Base-by-base conservation (phyloP, 352 stramenopile species). In the Albugo laibachii region DNA sequence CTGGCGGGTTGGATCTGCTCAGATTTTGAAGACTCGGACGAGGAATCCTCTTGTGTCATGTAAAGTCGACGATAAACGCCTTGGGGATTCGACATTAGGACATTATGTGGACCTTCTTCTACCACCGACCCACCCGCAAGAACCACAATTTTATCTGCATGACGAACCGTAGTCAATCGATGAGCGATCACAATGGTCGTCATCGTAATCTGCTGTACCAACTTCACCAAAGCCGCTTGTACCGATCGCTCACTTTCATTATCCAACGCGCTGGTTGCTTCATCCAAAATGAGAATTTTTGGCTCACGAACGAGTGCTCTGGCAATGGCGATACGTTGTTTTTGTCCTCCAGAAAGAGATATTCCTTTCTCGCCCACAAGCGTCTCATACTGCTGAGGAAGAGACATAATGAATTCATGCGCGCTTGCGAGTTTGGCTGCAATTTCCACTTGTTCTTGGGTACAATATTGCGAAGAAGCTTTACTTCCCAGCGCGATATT, bases 401-500 rank as follows among this genome's bases (percentile, higher is more conserved):
- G 70, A 15, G 59, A 52, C 50, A 69, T 70, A 48, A 96, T 95
- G 53, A 72, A 72, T 1, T 49, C 55, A 47, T 73, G 63, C 2
- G 58, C 61, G 34, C 69, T 71, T 11, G 59, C 55, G 41, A 64
- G n/a, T 44, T 75, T 66, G 11, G 59, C 58, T 0, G 63, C 63
- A 64, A 42, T 89, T 85, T 47, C 84, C 11, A 94, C 64, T 52
- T 89, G 69, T 21, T 49, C 18, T 12, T 53, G 52, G 4, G 36
- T 34, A 38, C 3, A 24, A 49, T 5, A 48, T 58, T 49, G 54
- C 13, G 55, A 58, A 34, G 58, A 49, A 48, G 63, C 57, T 13
- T 62, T 62, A 14, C 56, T 68, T 31, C 73, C 83, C 27, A 70
- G 80, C 5, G 59, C 57, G 51, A 98, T 92, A 53, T 97, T 97